phyloP scores from a whole-genome alignment of 177 flowering plant genomes.

The Vitis hybrid region DNA sequence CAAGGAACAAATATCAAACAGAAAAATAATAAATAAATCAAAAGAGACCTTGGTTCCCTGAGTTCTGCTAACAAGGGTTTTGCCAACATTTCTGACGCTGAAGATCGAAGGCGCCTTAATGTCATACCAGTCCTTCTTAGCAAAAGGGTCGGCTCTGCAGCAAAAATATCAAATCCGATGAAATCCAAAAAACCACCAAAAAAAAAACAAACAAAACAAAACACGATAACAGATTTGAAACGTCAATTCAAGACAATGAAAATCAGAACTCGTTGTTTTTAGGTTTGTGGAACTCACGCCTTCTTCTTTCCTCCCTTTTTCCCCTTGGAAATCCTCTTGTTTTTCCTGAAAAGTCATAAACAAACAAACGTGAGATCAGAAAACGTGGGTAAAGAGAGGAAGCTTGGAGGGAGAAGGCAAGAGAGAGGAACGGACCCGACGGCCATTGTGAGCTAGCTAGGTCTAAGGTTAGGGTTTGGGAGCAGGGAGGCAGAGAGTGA shows the following conservation, averaged over 20 bases:
- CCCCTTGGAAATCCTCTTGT: conserved; percentile 36
- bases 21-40: too few species aligned
- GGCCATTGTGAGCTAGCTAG: too few species aligned
- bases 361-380: not conserved
- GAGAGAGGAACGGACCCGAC: too few species aligned
- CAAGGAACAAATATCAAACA: too few species aligned
- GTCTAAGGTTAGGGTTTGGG: too few species aligned
- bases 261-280: too few species aligned
- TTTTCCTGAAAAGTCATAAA: conserved; percentile 18
- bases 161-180: not conserved
- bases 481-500: too few species aligned
- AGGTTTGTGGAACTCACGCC: conserved; percentile 18
- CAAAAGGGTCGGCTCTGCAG: conserved; percentile 50
- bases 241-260: too few species aligned
- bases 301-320: conserved; percentile 38
- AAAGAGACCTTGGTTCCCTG: conserved; percentile 67
- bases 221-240: too few species aligned
- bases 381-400: too few species aligned
- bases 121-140: conserved; percentile 83
- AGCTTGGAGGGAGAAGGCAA: too few species aligned
- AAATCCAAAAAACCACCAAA: not conserved
- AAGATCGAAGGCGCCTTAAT: conserved; percentile 67
- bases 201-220: not conserved
- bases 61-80: conserved; percentile 67
- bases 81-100: conserved; percentile 48